Conservation (phyloP, 139 green algal species). For the Spirogloea muscicola region DNA sequence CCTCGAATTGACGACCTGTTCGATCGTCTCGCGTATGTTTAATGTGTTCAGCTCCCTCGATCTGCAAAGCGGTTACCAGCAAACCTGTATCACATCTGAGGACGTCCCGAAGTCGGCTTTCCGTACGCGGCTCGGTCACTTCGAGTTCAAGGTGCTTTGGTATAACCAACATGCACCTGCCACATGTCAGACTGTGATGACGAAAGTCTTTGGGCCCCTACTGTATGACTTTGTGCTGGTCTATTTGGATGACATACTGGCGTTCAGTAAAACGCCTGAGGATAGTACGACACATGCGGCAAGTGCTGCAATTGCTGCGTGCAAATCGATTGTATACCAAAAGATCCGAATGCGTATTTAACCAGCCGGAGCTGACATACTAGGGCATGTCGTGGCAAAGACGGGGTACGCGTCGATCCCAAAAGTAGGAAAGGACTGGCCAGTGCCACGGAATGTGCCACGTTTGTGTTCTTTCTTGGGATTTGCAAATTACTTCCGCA, state of each 20-base stretch:
- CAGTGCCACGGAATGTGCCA: constrained; percentile 24
- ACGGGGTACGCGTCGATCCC: constrained; percentile 38
- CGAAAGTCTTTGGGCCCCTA: constrained; percentile 50
- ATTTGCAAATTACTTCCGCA: constrained; percentile 54
- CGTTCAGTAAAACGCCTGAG: constrained; percentile 9
- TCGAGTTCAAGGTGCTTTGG: constrained; percentile 36
- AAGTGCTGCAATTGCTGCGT: constrained; percentile 44
- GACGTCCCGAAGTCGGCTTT: constrained; percentile 43
- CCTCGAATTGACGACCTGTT: constrained; percentile 23
- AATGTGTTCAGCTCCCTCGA: constrained; percentile 21
- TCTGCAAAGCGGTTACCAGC: constrained; percentile 24
- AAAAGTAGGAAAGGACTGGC: background rate
- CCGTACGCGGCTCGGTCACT: constrained; percentile 12
- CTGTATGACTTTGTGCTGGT: constrained; percentile 53
- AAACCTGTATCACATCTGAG: constrained; percentile 29
- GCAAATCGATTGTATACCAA: constrained; percentile 51
- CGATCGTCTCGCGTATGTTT: background rate
- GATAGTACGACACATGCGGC: constrained; percentile 7
- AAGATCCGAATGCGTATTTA: constrained; percentile 53
- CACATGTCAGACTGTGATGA: constrained; percentile 49
- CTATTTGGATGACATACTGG: constrained; percentile 59
- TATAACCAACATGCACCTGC: constrained; percentile 36
- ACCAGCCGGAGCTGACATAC: constrained; percentile 38
- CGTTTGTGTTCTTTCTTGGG: no score
- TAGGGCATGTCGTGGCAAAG: constrained; percentile 50